These are phyloP conservation scores for Keqinozyma sinolaborantium DNA, from an alignment of 1,139 yeast species.

Conservation along the genomic window DNA sequence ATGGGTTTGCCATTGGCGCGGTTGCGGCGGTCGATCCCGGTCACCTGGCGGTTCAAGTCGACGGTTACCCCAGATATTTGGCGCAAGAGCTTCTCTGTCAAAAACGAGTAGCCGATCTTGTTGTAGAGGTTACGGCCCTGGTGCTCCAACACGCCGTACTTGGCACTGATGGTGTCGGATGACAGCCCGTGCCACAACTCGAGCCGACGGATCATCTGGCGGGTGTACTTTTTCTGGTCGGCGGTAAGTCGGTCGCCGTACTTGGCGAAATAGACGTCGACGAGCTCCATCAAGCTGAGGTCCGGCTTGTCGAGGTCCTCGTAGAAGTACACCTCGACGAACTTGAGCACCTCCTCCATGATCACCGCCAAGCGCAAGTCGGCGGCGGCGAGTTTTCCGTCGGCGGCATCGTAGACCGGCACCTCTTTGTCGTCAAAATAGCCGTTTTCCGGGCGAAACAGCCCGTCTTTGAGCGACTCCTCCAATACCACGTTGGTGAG, in stretches of 20 bases:
- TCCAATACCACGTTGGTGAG: constrained; percentile 53
- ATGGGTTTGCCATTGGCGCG: constrained; percentile 10
- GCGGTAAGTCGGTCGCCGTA: constrained; percentile 46
- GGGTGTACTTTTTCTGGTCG: constrained; percentile 48
- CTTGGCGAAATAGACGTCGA: constrained; percentile 42
- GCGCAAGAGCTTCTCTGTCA: constrained; percentile 43
- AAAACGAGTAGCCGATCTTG: constrained; percentile 51
- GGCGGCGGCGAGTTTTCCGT: constrained; percentile 24
- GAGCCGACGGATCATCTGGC: constrained; percentile 49
- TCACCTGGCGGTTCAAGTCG: constrained; percentile 44
- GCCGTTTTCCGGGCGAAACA: constrained; percentile 28
- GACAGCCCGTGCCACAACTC: constrained; percentile 82
- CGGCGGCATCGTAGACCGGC: constrained; percentile 46
- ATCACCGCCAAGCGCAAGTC: constrained; percentile 33
- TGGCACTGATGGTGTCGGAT: constrained; percentile 64
- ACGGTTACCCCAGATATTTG: constrained; percentile 40
- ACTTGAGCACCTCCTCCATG: constrained; percentile 57
- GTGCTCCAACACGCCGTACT: constrained; percentile 61
- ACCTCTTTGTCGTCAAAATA: constrained; percentile 49
- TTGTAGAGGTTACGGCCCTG: constrained; percentile 75
- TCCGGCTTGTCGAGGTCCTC: constrained; percentile 44
- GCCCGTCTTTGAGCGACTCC: constrained; percentile 21
- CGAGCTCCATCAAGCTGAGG: constrained; percentile 46
- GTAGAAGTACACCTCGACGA: constrained; percentile 51
- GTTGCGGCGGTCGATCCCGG: constrained; percentile 27